Percentiles rank a stretch among this genome's conserved stretches.
phyloP scores from a whole-genome alignment of 305 asterid species.

The Solanum hybrid region DNA sequence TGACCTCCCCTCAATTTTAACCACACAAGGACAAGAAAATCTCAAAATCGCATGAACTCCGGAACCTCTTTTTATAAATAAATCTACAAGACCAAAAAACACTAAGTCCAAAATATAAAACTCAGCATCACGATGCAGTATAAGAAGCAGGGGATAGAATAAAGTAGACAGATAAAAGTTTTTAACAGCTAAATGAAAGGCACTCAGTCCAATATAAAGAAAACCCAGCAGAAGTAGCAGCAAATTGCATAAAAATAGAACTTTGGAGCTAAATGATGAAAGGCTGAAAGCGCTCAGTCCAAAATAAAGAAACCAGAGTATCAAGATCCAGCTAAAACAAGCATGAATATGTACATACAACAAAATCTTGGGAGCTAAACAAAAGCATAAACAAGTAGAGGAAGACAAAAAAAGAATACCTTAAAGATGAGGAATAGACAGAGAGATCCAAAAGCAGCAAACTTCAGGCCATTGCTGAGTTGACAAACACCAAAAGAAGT shows the following conservation, averaged over 20 bases:
- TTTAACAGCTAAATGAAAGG: not conserved
- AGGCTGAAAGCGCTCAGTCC: not conserved
- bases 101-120: not conserved
- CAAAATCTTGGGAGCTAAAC: not conserved
- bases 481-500: not conserved
- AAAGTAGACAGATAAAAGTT: not conserved
- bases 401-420: not conserved
- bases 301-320: not conserved
- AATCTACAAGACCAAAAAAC: not conserved
- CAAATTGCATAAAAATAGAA: not conserved
- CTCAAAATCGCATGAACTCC: not conserved
- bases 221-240: not conserved
- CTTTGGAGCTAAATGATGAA: not conserved
- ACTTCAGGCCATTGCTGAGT: not conserved
- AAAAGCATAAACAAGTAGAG: not conserved
- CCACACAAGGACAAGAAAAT: not conserved
- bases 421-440: not conserved
- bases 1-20: not conserved
- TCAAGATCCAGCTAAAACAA: constrained; percentile 1
- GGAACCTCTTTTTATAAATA: not conserved
- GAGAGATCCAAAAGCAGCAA: constrained; percentile 5
- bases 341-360: not conserved
- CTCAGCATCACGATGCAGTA: not conserved
- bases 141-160: not conserved
- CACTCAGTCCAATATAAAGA: not conserved